Conservation (phyloP, 139 green algal genomes). For the Micromonas pusilla region DNA sequence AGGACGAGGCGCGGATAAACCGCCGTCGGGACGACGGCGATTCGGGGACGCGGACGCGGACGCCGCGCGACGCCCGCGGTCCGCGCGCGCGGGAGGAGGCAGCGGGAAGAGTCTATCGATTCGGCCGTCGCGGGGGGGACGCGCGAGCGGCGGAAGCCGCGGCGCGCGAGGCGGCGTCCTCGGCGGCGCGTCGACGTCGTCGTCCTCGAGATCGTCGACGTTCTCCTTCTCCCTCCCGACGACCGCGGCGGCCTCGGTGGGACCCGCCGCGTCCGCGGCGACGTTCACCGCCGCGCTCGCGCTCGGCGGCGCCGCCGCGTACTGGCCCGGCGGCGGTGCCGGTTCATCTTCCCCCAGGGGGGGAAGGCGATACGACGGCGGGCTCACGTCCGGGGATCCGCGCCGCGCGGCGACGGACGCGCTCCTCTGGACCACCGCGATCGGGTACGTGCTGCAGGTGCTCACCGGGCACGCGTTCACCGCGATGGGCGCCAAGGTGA, state of each 20-base stretch:
- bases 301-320: too few species aligned
- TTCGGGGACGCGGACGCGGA: neutral
- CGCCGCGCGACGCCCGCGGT: neutral
- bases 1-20: neutral
- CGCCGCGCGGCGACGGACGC: neutral
- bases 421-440: neutral
- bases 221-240: too few species aligned
- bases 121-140: neutral
- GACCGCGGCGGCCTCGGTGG: too few species aligned
- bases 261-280: too few species aligned
- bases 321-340: too few species aligned
- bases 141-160: neutral
- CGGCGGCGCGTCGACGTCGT: too few species aligned
- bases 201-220: too few species aligned
- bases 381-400: conserved; percentile 2
- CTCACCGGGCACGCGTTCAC: neutral
- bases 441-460: conserved; percentile 21
- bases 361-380: neutral
- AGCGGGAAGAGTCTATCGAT: neutral
- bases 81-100: neutral
- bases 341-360: too few species aligned
- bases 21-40: neutral
- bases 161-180: neutral
- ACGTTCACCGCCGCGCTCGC: too few species aligned
- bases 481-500: conserved; percentile 47